These are phyloP conservation scores for Cercospora sp. DNA, from an alignment of 2,329 filamentous ascomycete genomes.

Conservation along the genomic window DNA sequence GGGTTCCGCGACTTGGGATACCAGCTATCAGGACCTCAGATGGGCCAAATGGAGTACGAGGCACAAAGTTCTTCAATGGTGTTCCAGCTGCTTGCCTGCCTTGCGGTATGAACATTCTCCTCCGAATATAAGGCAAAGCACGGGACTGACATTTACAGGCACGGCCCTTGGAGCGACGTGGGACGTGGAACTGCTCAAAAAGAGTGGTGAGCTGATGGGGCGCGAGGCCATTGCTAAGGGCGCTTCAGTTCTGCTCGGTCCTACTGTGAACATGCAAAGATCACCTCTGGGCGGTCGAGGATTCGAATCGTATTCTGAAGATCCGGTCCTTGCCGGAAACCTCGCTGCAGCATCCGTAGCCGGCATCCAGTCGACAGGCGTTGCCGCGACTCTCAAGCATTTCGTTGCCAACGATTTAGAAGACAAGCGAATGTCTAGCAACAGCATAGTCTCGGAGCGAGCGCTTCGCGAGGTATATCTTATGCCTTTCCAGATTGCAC, in stretches of 20 bases:
- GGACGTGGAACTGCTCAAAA: slow-evolving; percentile 68
- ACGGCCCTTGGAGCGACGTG: slow-evolving; percentile 78
- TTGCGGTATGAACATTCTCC: slow-evolving; percentile 53
- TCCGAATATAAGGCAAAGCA: background rate
- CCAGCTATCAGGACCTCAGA: slow-evolving; percentile 67
- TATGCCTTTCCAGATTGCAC: slow-evolving; percentile 72
- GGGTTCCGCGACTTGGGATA: slow-evolving; percentile 61
- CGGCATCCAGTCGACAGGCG: slow-evolving; percentile 69
- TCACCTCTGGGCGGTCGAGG: slow-evolving; percentile 81
- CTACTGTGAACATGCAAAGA: slow-evolving; percentile 79
- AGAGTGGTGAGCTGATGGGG: slow-evolving; percentile 70
- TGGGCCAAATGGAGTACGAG: slow-evolving; percentile 69
- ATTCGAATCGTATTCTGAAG: slow-evolving; percentile 85
- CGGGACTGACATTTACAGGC: slow-evolving; percentile 17
- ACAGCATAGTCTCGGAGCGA: slow-evolving; percentile 65
- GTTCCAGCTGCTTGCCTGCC: slow-evolving; percentile 70
- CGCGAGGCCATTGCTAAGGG: slow-evolving; percentile 72
- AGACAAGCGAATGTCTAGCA: slow-evolving; percentile 64
- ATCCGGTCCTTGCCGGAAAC: slow-evolving; percentile 74
- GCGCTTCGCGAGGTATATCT: slow-evolving; percentile 70
- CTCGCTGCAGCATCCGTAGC: slow-evolving; percentile 62
- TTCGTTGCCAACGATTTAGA: slow-evolving; percentile 75
- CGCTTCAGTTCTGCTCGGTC: slow-evolving; percentile 71
- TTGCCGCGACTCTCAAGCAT: slow-evolving; percentile 78
- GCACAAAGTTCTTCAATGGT: slow-evolving; percentile 68